Conservation (phyloP, 148 eudicot species). For the Beta vulgaris region DNA sequence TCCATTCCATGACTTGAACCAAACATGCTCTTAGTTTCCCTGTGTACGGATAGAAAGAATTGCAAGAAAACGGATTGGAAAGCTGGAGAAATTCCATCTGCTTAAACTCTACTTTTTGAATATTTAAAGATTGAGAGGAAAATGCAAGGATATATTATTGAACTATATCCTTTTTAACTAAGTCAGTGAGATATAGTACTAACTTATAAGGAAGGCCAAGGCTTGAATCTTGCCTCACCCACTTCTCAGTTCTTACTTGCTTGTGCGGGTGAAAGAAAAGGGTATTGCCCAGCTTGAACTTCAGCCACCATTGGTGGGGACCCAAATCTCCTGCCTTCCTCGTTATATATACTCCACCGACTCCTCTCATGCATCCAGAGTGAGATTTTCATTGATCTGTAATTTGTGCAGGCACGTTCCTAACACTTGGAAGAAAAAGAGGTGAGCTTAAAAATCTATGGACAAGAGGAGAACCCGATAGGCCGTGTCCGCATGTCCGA, state of each 20-base stretch:
- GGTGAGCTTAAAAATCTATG: slow-evolving; percentile 77
- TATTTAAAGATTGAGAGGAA: too few relatives aligned
- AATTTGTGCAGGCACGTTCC: slow-evolving; percentile 60
- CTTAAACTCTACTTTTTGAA: too few relatives aligned
- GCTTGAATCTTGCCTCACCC: neutral
- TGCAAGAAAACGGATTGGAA: too few relatives aligned
- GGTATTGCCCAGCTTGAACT: neutral
- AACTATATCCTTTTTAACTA: too few relatives aligned
- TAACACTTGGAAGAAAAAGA: slow-evolving; percentile 62
- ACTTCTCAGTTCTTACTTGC: neutral
- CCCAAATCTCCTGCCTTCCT: neutral
- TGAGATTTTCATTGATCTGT: neutral
- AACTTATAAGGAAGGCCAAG: neutral
- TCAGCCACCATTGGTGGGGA: neutral
- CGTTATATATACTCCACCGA: neutral
- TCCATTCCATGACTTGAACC: too few relatives aligned
- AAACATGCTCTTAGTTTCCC: too few relatives aligned
- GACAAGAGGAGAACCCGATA: slow-evolving; percentile 76
- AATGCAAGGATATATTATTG: too few relatives aligned
- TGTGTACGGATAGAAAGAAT: too few relatives aligned
- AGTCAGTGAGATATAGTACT: neutral
- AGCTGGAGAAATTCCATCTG: too few relatives aligned
- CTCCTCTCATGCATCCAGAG: neutral
- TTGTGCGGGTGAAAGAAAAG: neutral
- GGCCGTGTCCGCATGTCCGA: slow-evolving; percentile 74